Evolutionary conservation across 2,329 filamentous ascomycete genomes (phyloP).

Genomic region (Zelopaecilomyces penicillatus): DNA sequence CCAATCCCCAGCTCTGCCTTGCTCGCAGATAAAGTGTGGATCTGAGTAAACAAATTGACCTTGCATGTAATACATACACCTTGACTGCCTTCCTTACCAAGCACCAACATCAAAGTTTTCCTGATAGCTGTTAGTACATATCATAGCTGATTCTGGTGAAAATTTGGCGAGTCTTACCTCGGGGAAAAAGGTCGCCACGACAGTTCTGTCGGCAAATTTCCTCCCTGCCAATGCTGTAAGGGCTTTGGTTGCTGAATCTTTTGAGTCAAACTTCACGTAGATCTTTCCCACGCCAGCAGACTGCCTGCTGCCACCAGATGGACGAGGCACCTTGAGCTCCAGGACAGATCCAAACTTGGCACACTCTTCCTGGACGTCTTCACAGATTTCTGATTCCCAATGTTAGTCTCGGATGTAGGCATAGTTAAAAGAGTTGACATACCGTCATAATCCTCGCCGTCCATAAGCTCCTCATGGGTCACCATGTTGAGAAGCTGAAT

Average conservation of each 20-base stretch:
- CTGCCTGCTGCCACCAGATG: slow-evolving; percentile 72
- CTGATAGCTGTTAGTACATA: slow-evolving; percentile 36
- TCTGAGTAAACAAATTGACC: not conserved
- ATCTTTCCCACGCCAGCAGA: slow-evolving; percentile 94
- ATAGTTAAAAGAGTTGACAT: slow-evolving; percentile 18
- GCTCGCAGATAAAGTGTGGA: slow-evolving; percentile 1
- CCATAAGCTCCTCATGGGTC: slow-evolving; percentile 86
- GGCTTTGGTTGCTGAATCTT: slow-evolving; percentile 73
- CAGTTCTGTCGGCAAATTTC: slow-evolving; percentile 93
- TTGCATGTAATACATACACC: slow-evolving; percentile 3
- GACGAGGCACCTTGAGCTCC: slow-evolving; percentile 88
- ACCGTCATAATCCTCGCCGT: slow-evolving; percentile 94
- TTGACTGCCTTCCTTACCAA: slow-evolving; percentile 49
- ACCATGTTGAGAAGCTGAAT: slow-evolving; percentile 98
- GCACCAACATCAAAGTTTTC: slow-evolving; percentile 92
- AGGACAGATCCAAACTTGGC: slow-evolving; percentile 78
- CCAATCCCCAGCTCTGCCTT: slow-evolving; percentile 6
- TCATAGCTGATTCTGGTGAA: not conserved
- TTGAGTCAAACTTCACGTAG: slow-evolving; percentile 82
- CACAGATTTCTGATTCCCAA: slow-evolving; percentile 69
- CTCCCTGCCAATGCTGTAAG: slow-evolving; percentile 84
- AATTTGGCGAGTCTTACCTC: slow-evolving; percentile 50
- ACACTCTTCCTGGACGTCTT: slow-evolving; percentile 91
- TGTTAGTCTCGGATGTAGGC: slow-evolving; percentile 24
- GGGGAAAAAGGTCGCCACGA: slow-evolving; percentile 92